A percentile compares a stretch with the other conserved stretches of the same genome.
Conservation (phyloP, 495 filamentous ascomycete species). For the Daldinia loculata region DNA sequence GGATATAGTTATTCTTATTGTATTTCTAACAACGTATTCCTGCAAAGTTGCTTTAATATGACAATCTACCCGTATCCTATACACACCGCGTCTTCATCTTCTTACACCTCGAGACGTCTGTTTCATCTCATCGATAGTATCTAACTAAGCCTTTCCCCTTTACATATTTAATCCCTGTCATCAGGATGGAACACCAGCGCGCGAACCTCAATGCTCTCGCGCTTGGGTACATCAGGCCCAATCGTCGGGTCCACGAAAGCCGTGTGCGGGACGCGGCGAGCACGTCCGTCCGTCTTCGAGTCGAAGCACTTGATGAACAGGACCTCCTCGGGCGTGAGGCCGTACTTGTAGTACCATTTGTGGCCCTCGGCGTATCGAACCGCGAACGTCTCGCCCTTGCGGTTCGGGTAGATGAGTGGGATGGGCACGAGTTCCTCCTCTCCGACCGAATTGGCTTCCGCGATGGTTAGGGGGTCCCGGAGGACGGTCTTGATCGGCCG, state of each 20-base stretch:
- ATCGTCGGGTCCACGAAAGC: constrained; percentile 67
- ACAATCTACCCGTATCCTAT: constrained; percentile 26
- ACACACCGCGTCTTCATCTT: not conserved
- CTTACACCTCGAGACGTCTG: not conserved
- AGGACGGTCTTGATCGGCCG: constrained; percentile 72
- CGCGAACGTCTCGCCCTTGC: constrained; percentile 75
- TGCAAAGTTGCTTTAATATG: not conserved
- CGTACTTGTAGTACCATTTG: constrained; percentile 82
- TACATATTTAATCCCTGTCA: constrained; percentile 37
- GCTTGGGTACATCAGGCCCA: constrained; percentile 52
- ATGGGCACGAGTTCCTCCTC: constrained; percentile 74
- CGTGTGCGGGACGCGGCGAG: constrained; percentile 69
- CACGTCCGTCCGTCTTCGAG: constrained; percentile 66
- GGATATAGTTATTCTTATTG: not conserved
- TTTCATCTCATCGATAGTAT: not conserved
- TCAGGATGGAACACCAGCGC: constrained; percentile 61
- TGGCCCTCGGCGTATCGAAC: constrained; percentile 67
- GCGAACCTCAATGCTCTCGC: constrained; percentile 74
- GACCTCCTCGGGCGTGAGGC: constrained; percentile 68
- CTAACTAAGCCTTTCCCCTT: not conserved
- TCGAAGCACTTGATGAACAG: constrained; percentile 78
- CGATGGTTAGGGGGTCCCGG: constrained; percentile 70
- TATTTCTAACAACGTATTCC: not conserved
- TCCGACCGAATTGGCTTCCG: constrained; percentile 65
- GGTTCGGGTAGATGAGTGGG: constrained; percentile 76